A percentile compares a stretch with the other conserved stretches of the same genome.
Evolutionary conservation across 2,329 filamentous ascomycete genomes (phyloP).

Genomic region (Xylariaceae sp.): DNA sequence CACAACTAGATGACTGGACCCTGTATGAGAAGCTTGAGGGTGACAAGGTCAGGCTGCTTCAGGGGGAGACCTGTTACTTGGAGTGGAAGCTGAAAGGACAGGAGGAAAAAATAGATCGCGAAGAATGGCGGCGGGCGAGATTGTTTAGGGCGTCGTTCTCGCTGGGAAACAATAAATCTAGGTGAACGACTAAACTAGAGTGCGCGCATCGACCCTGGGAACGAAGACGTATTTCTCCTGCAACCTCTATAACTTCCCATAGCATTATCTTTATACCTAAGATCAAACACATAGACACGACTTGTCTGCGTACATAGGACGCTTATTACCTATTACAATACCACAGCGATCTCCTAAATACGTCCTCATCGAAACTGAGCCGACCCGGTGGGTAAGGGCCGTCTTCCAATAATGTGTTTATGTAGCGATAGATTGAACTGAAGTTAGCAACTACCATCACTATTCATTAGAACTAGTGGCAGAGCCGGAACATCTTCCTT

Average conservation of each 20-base stretch:
- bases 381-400: too few species aligned
- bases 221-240: background rate
- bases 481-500: too few species aligned
- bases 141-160: conserved; percentile 27
- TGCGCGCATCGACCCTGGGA: background rate
- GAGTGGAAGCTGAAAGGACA: conserved; percentile 47
- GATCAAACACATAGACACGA: too few species aligned
- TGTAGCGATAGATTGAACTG: too few species aligned
- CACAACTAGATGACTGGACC: conserved; percentile 62
- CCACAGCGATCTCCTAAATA: too few species aligned
- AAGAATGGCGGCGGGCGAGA: conserved; percentile 33
- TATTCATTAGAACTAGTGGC: background rate
- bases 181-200: conserved; percentile 1
- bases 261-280: background rate
- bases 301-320: too few species aligned
- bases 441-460: too few species aligned
- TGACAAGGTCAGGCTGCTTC: conserved; percentile 47
- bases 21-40: conserved; percentile 55
- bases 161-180: background rate
- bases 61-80: conserved; percentile 48
- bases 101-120: conserved; percentile 36
- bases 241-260: background rate
- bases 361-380: too few species aligned
- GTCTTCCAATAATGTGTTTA: too few species aligned
- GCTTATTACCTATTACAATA: too few species aligned